Conservation (phyloP, 1,139 yeast species). For the Candida sp. region DNA sequence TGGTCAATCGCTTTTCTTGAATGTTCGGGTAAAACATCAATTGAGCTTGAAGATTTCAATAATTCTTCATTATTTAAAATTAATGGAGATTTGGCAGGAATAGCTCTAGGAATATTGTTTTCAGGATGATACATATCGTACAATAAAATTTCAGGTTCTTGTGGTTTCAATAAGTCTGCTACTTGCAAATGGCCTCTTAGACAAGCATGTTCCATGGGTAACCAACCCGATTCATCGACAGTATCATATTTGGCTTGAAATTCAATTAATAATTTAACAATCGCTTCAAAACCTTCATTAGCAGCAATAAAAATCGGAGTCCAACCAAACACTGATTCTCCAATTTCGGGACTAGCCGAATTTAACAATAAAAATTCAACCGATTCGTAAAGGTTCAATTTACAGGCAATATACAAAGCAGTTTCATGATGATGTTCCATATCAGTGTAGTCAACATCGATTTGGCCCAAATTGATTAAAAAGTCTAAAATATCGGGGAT, state of each 20-base stretch:
- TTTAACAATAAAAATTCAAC: constrained; percentile 53
- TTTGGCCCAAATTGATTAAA: constrained; percentile 54
- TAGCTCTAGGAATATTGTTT: constrained; percentile 29
- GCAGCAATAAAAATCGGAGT: constrained; percentile 92
- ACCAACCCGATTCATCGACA: constrained; percentile 91
- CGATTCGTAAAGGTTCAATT: constrained; percentile 52
- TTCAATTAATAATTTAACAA: constrained; percentile 54
- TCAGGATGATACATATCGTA: constrained; percentile 39
- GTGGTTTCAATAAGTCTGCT: constrained; percentile 58
- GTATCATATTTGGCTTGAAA: constrained; percentile 52
- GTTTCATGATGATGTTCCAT: constrained; percentile 62
- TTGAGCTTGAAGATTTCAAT: constrained; percentile 18
- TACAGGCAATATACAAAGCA: constrained; percentile 75
- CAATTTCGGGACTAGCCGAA: constrained; percentile 69
- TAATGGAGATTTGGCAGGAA: constrained; percentile 12
- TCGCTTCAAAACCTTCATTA: constrained; percentile 68
- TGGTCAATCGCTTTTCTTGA: constrained; percentile 32
- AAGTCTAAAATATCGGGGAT: constrained; percentile 54
- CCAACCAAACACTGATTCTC: constrained; percentile 87
- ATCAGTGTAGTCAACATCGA: constrained; percentile 65
- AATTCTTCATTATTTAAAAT: constrained; percentile 6
- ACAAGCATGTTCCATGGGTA: constrained; percentile 95
- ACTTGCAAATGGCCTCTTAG: constrained; percentile 81
- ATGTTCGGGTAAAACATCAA: constrained; percentile 42
- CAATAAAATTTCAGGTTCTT: constrained; percentile 27